Percentiles rank a stretch among this genome's conserved stretches.
phyloP scores from a whole-genome alignment of 805 yeast species.

The Jamesozyma gamospora region DNA sequence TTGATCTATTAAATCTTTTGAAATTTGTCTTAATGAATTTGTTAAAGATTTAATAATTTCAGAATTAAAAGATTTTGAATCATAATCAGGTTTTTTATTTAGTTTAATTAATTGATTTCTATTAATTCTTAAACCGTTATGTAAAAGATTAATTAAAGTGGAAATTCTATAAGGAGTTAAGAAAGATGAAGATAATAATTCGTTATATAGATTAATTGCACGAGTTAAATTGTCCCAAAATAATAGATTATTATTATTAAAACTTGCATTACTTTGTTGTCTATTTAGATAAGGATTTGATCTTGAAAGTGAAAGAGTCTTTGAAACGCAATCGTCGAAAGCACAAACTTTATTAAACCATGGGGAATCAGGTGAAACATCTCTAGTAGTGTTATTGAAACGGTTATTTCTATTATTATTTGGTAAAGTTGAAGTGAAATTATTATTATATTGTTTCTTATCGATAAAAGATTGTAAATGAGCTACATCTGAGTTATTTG shows the following conservation, averaged over 20 bases:
- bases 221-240: conserved; percentile 42
- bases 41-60: conserved; percentile 39
- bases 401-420: neutral
- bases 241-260: conserved; percentile 4
- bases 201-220: conserved; percentile 39
- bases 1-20: conserved; percentile 38
- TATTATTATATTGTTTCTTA: neutral
- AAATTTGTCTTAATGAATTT: conserved; percentile 37
- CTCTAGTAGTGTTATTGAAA: neutral
- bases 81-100: conserved; percentile 47
- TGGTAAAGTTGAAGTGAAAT: neutral
- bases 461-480: neutral
- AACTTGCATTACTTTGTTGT: neutral
- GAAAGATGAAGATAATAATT: conserved; percentile 35
- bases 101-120: conserved; percentile 41
- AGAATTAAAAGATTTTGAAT: conserved; percentile 41
- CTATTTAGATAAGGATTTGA: neutral
- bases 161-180: conserved; percentile 35
- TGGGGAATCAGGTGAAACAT: conserved; percentile 5
- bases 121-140: conserved; percentile 43
- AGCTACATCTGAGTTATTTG: neutral
- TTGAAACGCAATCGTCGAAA: conserved; percentile 13
- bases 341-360: conserved; percentile 9
- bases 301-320: conserved; percentile 9
- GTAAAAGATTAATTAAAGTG: conserved; percentile 37